These are phyloP conservation scores for Diaporthe nobilis DNA, from an alignment of 2,329 filamentous ascomycete genomes.

Conservation along the genomic window DNA sequence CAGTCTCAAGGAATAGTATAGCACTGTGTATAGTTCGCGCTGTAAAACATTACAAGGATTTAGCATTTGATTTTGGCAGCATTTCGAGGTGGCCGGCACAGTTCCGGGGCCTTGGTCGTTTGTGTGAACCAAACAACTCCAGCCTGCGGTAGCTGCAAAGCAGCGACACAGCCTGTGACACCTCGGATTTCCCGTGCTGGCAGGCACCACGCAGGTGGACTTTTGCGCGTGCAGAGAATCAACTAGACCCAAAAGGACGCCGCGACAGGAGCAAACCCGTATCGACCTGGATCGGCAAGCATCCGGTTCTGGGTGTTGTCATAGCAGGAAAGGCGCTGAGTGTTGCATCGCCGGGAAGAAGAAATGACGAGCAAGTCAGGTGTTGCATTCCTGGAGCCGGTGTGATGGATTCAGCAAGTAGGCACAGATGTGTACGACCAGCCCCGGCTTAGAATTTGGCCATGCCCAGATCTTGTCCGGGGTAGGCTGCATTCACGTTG, in stretches of 20 bases:
- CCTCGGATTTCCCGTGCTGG: not conserved
- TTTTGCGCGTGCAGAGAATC: not conserved
- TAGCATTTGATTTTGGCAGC: not conserved
- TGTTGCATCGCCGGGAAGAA: conserved; percentile 7
- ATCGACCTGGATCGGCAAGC: not conserved
- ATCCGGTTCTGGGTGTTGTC: no score
- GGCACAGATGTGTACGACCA: conserved; percentile 15
- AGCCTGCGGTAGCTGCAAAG: not conserved
- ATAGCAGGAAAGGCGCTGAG: not conserved
- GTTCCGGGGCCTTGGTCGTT: not conserved
- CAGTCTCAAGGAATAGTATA: not conserved
- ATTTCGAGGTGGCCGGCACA: not conserved
- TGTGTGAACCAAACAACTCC: not conserved
- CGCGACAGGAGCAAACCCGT: not conserved
- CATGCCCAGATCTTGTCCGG: not conserved
- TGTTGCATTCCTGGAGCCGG: conserved; percentile 22
- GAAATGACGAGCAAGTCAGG: conserved; percentile 20
- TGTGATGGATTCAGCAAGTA: conserved; percentile 26
- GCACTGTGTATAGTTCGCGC: not conserved
- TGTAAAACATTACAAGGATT: not conserved
- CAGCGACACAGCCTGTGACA: not conserved
- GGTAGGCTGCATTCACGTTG: not conserved
- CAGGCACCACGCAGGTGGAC: not conserved
- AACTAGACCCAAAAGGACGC: not conserved
- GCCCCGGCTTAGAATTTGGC: not conserved